Evolutionary conservation across 2,329 filamentous ascomycete genomes (phyloP).

Genomic region (Aspergillus thermomutatus): DNA sequence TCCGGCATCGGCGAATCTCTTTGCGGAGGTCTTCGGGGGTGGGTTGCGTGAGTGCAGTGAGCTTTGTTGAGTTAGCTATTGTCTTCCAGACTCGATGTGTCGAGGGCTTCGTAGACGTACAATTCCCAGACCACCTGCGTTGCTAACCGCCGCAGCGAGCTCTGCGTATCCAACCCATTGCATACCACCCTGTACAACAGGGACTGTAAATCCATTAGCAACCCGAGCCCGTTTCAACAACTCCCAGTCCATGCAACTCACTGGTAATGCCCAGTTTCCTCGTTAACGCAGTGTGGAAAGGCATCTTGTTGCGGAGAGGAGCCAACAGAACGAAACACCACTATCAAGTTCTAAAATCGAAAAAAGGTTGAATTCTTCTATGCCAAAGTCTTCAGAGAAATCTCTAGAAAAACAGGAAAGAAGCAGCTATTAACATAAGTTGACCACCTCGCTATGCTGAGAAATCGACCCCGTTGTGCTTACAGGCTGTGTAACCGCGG

Average conservation of each 20-base stretch:
- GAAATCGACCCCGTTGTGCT: conserved; percentile 4
- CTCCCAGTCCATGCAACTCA: conserved; percentile 18
- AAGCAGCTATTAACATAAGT: conserved; percentile 4
- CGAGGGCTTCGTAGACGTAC: conserved; percentile 30
- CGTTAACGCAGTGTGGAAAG: conserved; percentile 63
- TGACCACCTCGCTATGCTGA: background rate
- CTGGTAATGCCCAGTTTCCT: conserved; percentile 54
- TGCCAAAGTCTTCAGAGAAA: conserved; percentile 5
- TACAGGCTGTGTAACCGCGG: conserved; percentile 22
- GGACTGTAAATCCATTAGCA: conserved; percentile 32
- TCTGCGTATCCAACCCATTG: conserved; percentile 56
- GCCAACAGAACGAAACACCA: background rate
- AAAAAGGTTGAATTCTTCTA: background rate
- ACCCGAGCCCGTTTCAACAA: background rate
- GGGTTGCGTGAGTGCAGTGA: conserved; percentile 75
- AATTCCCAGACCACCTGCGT: conserved; percentile 52
- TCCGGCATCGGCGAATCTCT: conserved; percentile 84
- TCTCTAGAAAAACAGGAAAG: conserved; percentile 1
- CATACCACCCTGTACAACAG: conserved; percentile 52
- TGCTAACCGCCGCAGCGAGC: conserved; percentile 52
- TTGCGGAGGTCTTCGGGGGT: conserved; percentile 86
- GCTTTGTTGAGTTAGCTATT: conserved; percentile 24
- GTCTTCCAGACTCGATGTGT: background rate
- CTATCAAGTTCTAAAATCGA: conserved; percentile 2
- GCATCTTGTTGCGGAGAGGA: conserved; percentile 45